These are phyloP conservation scores for Phytomonas francai DNA, from an alignment of 208 protist species.

Conservation along the genomic window DNA sequence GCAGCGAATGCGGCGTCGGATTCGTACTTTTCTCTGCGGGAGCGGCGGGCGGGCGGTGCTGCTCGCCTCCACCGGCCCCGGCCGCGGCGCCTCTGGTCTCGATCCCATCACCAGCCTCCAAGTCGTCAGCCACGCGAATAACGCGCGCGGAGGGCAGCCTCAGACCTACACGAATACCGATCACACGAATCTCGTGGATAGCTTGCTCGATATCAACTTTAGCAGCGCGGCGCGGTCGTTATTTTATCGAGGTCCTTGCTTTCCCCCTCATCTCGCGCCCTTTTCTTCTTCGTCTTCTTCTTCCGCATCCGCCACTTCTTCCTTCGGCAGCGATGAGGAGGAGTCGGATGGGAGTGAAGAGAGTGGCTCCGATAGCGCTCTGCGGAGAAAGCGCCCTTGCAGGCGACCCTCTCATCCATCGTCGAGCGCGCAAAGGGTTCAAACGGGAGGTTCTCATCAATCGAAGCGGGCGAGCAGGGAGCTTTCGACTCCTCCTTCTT, in stretches of 20 bases:
- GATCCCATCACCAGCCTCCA: conserved; percentile 14
- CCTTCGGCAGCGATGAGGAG: conserved; percentile 3
- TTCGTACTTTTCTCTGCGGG: conserved; percentile 10
- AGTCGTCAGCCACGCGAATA: neutral
- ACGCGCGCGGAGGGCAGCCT: too few species aligned
- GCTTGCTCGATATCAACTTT: conserved; percentile 36
- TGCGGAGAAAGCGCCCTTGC: conserved; percentile 5
- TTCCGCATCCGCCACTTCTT: neutral
- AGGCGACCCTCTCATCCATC: neutral
- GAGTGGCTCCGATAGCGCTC: conserved; percentile 1
- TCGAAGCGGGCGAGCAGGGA: too few species aligned
- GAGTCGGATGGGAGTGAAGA: conserved; percentile 7
- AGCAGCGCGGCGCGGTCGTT: conserved; percentile 28
- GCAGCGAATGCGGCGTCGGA: neutral
- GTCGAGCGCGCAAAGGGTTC: neutral
- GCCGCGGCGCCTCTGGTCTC: conserved; percentile 11
- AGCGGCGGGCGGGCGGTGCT: conserved; percentile 13
- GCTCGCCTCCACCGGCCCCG: conserved; percentile 16
- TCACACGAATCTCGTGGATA: too few species aligned
- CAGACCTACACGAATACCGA: too few species aligned
- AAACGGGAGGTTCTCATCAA: too few species aligned
- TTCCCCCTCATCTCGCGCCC: conserved; percentile 22
- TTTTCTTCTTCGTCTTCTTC: conserved; percentile 11
- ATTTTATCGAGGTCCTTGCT: conserved; percentile 34
- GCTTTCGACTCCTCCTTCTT: too few species aligned